Conservation (phyloP, 805 yeast genomes). For the Candida boleticola region DNA sequence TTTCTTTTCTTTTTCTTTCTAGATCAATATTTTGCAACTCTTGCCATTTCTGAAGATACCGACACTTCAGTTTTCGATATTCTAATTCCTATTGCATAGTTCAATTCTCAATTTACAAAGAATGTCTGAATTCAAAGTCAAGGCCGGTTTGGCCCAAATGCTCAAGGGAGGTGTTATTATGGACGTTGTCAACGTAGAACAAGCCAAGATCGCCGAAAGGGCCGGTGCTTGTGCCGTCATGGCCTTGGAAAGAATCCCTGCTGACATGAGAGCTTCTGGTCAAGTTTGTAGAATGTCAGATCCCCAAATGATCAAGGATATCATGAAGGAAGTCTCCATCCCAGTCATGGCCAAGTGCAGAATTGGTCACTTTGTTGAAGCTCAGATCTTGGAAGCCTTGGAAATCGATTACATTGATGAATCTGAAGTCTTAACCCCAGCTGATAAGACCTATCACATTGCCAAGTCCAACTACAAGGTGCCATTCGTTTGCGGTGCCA, state of each 20-base stretch:
- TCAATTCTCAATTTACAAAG: too few relatives aligned
- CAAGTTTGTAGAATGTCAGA: slow-evolving; percentile 86
- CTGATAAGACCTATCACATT: slow-evolving; percentile 68
- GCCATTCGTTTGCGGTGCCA: slow-evolving; percentile 85
- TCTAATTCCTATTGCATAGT: too few relatives aligned
- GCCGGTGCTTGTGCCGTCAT: slow-evolving; percentile 90
- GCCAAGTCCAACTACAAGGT: slow-evolving; percentile 57
- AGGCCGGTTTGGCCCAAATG: slow-evolving; percentile 85
- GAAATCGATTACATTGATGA: slow-evolving; percentile 81
- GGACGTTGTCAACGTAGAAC: slow-evolving; percentile 79
- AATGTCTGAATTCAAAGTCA: slow-evolving; percentile 48
- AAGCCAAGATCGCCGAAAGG: slow-evolving; percentile 73
- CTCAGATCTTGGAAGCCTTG: slow-evolving; percentile 69
- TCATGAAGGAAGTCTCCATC: slow-evolving; percentile 67
- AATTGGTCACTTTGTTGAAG: slow-evolving; percentile 82
- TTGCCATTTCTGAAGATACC: too few relatives aligned
- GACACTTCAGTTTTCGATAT: too few relatives aligned
- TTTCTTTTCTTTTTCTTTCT: too few relatives aligned
- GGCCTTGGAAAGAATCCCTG: slow-evolving; percentile 85
- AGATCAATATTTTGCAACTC: too few relatives aligned
- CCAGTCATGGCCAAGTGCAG: slow-evolving; percentile 87
- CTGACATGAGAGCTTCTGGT: slow-evolving; percentile 79
- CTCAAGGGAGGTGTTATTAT: slow-evolving; percentile 73
- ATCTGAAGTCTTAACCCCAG: slow-evolving; percentile 81
- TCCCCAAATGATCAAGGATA: slow-evolving; percentile 72